Evolutionary conservation across 2,329 filamentous ascomycete genomes (phyloP), one percentile per base, ranked within the genome.

Genomic region (Ceratocystiopsis sp.): DNA sequence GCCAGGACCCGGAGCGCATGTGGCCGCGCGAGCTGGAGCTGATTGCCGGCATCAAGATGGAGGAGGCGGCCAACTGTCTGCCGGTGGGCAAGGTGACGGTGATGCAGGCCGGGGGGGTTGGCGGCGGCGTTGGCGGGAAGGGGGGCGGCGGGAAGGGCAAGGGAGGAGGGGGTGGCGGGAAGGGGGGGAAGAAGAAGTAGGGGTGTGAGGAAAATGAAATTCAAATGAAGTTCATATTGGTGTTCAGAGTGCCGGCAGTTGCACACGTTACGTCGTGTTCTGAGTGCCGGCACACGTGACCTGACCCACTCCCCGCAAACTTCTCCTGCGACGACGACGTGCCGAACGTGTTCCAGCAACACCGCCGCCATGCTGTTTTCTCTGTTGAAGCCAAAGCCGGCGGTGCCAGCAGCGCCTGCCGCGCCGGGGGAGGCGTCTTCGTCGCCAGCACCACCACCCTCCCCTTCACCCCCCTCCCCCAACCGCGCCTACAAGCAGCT

Each of bases 21-120:
- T 91, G 85, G 76, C 84, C 83, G 0, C 66, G 78, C 15, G 91
- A 96, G 60, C 73, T 82, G n/a, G 87, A 94, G 58, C 62, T 94
- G 34, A 71, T 96, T 48, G 81, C 80, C 61, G 74, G 67, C 0
- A 76, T 86, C 65, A 91, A 86, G 61, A 75, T 84, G 18, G 78
- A 83, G 46, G 87, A 94, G 62, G 72, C 85, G 15, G 73, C 86
- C 44, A 87, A 89, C 51, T 73, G 75, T 5, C 72, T 95, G 49
- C 83, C 85, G 0, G 84, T 93, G 0, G 71, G 78, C 32, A 89
- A 83, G 58, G 73, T 91, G 35, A 75, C 81, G 53, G 74, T 93
- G 35, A 82, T 93, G 75, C 74, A 82, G 66, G 66, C 71, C 14
- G 75, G 72, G 1, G 61, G 65, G 2, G 59, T 63, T 16, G 58